These are phyloP conservation scores for Escallonia herrerae DNA, from an alignment of 129 eudicot genomes.

Conservation along the genomic window DNA sequence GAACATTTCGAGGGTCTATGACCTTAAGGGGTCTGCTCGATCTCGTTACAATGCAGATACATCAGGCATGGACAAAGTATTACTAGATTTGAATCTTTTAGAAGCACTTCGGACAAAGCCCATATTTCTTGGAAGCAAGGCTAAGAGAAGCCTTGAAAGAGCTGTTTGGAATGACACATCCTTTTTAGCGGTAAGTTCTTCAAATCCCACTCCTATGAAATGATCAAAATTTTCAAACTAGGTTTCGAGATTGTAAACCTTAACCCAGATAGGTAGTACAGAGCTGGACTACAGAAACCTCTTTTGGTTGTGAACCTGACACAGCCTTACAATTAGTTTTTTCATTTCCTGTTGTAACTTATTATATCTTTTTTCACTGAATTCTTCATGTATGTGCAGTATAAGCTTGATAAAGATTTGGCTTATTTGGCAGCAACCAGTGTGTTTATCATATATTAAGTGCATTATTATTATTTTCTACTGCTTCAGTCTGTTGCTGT, in stretches of 20 bases:
- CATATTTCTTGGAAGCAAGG: slow-evolving; percentile 87
- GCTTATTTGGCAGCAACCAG: too few relatives aligned
- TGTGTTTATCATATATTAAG: too few relatives aligned
- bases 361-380: too few relatives aligned
- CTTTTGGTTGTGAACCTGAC: too few relatives aligned
- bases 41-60: slow-evolving; percentile 83
- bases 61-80: slow-evolving; percentile 60
- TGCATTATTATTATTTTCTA: background rate
- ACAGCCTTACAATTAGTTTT: too few relatives aligned
- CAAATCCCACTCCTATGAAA: background rate
- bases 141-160: slow-evolving; percentile 77
- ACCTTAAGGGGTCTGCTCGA: slow-evolving; percentile 82
- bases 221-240: background rate
- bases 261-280: background rate
- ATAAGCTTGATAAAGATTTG: too few relatives aligned
- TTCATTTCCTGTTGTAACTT: too few relatives aligned
- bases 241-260: background rate
- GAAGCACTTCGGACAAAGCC: slow-evolving; percentile 82
- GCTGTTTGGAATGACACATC: slow-evolving; percentile 98
- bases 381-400: too few relatives aligned
- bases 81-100: slow-evolving; percentile 77
- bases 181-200: slow-evolving; percentile 69
- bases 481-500: slow-evolving; percentile 75
- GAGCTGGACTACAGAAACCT: too few relatives aligned
- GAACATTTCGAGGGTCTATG: slow-evolving; percentile 65